Conservation (phyloP, 257 asterid species). For the Solanum paucissectum region DNA sequence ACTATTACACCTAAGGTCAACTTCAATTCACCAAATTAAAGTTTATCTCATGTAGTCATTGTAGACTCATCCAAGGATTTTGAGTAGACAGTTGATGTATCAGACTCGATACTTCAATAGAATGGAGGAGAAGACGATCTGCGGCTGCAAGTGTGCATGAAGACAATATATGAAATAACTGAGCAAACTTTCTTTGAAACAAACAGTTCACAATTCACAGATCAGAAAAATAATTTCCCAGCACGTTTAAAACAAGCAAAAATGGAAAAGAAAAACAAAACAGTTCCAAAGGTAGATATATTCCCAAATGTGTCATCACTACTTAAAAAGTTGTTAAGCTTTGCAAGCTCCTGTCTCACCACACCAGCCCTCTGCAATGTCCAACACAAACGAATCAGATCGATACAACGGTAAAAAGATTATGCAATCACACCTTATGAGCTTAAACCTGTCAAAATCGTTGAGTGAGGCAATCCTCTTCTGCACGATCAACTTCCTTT, state of each 20-base stretch:
- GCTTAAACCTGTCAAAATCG: constrained; percentile 14
- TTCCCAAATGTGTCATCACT: not conserved
- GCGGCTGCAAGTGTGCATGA: not conserved
- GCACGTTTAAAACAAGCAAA: not conserved
- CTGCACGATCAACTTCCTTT: constrained; percentile 3
- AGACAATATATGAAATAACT: not conserved
- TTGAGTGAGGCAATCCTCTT: constrained; percentile 12
- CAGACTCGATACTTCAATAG: no score
- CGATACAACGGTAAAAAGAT: not conserved
- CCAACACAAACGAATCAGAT: not conserved
- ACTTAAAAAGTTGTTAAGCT: not conserved
- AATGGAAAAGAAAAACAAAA: not conserved
- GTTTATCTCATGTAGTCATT: no score
- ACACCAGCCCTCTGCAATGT: constrained; percentile 49
- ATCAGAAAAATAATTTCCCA: not conserved
- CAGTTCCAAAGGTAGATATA: no score
- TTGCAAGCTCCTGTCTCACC: constrained; percentile 18
- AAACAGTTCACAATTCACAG: not conserved
- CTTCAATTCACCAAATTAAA: no score
- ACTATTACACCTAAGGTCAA: no score
- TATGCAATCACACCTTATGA: constrained; percentile 2
- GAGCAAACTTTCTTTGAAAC: not conserved
- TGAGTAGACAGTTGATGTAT: no score
- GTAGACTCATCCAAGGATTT: no score
- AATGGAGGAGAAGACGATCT: not conserved